Percentiles rank a stretch among this genome's conserved stretches.
These are phyloP conservation scores for Aspergillus pseudonomiae DNA, from an alignment of 2,329 filamentous ascomycete genomes.

Conservation along the genomic window DNA sequence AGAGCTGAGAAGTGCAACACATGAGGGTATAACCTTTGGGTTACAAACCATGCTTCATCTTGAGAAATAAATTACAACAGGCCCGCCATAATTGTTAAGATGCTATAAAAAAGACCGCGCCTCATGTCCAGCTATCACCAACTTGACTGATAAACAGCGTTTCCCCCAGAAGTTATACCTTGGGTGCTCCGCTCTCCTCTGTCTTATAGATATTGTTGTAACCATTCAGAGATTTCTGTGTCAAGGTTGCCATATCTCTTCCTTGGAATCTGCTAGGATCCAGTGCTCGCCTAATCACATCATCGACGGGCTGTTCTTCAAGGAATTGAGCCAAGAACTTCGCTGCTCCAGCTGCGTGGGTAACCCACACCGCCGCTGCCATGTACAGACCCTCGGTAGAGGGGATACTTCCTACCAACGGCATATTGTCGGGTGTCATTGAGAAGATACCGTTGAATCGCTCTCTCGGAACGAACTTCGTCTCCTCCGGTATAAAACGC, in stretches of 20 bases:
- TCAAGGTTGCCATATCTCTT: slow-evolving; percentile 21
- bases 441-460: slow-evolving; percentile 40
- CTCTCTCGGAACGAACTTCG: slow-evolving; percentile 14
- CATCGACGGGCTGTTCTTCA: slow-evolving; percentile 23
- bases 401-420: slow-evolving; percentile 33
- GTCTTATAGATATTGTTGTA: slow-evolving; percentile 39
- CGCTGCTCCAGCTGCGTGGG: slow-evolving; percentile 37
- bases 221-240: slow-evolving; percentile 26
- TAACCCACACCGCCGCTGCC: slow-evolving; percentile 41
- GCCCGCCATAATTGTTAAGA: neutral
- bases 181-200: slow-evolving; percentile 1
- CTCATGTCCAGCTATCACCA: neutral
- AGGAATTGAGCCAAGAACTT: slow-evolving; percentile 24
- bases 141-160: neutral
- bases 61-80: neutral
- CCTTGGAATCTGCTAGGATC: slow-evolving; percentile 31
- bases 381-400: slow-evolving; percentile 31
- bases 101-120: neutral
- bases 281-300: slow-evolving; percentile 20
- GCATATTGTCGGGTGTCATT: slow-evolving; percentile 40
- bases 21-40: neutral
- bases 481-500: slow-evolving; percentile 23
- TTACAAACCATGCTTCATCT: neutral
- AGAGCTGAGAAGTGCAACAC: neutral
- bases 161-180: neutral